A percentile compares a stretch with the other conserved stretches of the same genome.
phyloP scores from a whole-genome alignment of 73 alveolate species.

The Symbiodinium pilosum region DNA sequence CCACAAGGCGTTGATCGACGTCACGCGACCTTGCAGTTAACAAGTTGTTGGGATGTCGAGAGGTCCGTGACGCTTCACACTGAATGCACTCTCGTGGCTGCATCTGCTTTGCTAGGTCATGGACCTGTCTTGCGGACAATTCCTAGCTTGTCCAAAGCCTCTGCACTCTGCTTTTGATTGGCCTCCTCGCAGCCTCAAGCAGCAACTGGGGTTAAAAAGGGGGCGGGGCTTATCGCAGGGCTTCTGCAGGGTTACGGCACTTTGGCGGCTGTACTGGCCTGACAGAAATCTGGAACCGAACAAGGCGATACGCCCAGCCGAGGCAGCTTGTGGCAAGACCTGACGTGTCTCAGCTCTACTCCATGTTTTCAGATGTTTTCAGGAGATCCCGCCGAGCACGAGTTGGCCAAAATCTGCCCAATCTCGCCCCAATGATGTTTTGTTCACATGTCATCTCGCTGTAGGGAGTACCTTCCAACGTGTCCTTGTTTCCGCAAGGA shows the following conservation, averaged over 20 bases:
- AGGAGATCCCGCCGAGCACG: no score
- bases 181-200: conserved; percentile 60
- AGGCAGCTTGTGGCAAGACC: conserved; percentile 57
- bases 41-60: neutral
- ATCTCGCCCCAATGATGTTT: no score
- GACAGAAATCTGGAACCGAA: conserved; percentile 77
- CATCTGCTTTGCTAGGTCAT: neutral
- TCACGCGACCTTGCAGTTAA: conserved; percentile 22
- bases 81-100: no score
- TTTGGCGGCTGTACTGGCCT: conserved; percentile 20
- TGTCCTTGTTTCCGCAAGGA: no score
- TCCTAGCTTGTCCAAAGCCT: conserved; percentile 31
- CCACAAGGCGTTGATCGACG: conserved; percentile 7
- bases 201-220: neutral
- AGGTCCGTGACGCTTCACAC: neutral
- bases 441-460: no score
- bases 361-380: neutral
- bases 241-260: no score
- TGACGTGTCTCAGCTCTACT: no score
- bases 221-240: neutral
- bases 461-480: no score
- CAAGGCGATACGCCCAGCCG: conserved; percentile 40
- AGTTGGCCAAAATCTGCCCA: no score
- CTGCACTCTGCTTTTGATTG: conserved; percentile 45
- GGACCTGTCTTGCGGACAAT: conserved; percentile 30